Evolutionary conservation across 441 rosid genomes (phyloP), one percentile per base, ranked within the genome.

Genomic region (Brassica hybrid): DNA sequence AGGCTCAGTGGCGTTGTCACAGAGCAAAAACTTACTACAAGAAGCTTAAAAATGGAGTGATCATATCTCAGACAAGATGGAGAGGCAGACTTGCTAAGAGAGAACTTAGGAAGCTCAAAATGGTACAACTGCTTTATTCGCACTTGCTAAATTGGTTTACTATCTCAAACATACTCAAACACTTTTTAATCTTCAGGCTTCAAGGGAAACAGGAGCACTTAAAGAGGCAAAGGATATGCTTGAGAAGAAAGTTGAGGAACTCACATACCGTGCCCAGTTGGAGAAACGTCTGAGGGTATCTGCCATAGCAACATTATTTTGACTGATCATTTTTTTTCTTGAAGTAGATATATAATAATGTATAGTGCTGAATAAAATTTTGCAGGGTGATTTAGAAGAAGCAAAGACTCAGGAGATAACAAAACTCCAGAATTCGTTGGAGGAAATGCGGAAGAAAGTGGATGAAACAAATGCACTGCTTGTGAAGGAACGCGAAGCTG

Each of bases 161-260:
- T n/a, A n/a, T 45, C 23, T 60, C 21, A 69, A 52, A 32, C 32
- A 43, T 57, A 58, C 41, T 78, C 27, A 6, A 67, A 30, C 6
- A 13, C 30, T 23, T 5, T 32, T 23, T 25, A 21, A 58, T 80
- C 30, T 81, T 65, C 85, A 96, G 99, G 99, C 91, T 75, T 86
- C 99, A 69, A 92, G 96, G 86, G 98, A 96, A 82, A 94, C 99
- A 1, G 99, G 99, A 60, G 99, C 98, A 43, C 90, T 96, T 32
- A 92, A 94, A 84, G 99, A 96, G 82, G 99, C 98, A 52, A 96
- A 96, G 84, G 93, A 96, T 86, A 94, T 93, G 86, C 98, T 96
- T 58, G 98, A 94, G 85, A 94, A 94, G 80, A 88, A 81, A 25
- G 95, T 93, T n/a, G 98, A 95, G 86, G 98, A 95, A 71, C 96